Conservation (phyloP, 345 rosid genomes). For the Hirschfeldia incana region DNA sequence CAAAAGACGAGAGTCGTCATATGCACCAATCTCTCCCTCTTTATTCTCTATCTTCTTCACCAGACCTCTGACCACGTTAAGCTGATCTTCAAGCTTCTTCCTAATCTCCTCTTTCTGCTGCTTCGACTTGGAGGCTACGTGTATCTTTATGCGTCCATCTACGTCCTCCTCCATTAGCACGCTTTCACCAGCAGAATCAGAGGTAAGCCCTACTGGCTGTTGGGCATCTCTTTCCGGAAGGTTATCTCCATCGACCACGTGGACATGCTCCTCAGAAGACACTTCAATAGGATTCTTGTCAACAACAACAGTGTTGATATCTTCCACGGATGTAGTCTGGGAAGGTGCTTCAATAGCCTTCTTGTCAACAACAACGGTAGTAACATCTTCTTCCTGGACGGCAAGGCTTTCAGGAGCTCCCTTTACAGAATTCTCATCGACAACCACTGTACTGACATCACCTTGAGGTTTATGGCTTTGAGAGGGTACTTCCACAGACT, state of each 20-base stretch:
- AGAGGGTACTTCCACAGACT: constrained; percentile 26
- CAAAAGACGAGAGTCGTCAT: constrained; percentile 39
- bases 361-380: constrained; percentile 16
- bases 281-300: constrained; percentile 40
- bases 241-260: constrained; percentile 33
- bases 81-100: constrained; percentile 80
- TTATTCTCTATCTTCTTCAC: constrained; percentile 81
- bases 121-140: constrained; percentile 57
- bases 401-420: constrained; percentile 35
- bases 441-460: constrained; percentile 36
- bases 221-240: constrained; percentile 39
- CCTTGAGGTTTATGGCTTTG: constrained; percentile 7
- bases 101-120: constrained; percentile 63
- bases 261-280: constrained; percentile 32
- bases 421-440: constrained; percentile 39
- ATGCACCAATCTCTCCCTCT: constrained; percentile 57
- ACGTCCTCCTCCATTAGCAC: constrained; percentile 46
- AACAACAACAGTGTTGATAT: constrained; percentile 37
- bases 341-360: constrained; percentile 35
- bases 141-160: constrained; percentile 55
- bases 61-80: constrained; percentile 67
- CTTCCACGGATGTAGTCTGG: constrained; percentile 38
- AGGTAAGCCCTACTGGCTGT: background rate
- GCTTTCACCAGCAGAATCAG: constrained; percentile 41
- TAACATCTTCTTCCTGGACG: constrained; percentile 44